Percentiles rank a stretch among this genome's conserved stretches.
phyloP scores from a whole-genome alignment of 2,329 filamentous ascomycete species.

The Didymella glomerata region DNA sequence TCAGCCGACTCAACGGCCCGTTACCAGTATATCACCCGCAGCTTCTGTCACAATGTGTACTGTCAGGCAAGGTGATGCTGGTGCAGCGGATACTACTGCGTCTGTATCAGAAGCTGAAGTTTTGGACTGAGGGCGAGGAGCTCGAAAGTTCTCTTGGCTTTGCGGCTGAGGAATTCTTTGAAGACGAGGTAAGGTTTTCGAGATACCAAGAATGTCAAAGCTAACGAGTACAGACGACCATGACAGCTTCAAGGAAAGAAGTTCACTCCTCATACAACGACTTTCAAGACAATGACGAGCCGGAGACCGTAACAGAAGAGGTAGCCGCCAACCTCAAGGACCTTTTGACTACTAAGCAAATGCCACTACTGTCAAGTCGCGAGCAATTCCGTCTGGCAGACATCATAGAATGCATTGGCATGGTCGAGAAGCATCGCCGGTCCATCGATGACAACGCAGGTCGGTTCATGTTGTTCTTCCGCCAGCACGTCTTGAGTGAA shows the following conservation, averaged over 20 bases:
- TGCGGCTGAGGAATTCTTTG: constrained; percentile 58
- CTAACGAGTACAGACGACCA: constrained; percentile 41
- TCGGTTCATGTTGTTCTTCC: constrained; percentile 86
- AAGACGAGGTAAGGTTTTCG: constrained; percentile 50
- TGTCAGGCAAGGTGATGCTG: constrained; percentile 76
- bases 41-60: constrained; percentile 84
- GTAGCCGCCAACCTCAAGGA: constrained; percentile 76
- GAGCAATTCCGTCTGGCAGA: constrained; percentile 87
- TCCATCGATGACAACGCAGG: constrained; percentile 92
- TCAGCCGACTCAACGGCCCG: constrained; percentile 84
- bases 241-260: constrained; percentile 57
- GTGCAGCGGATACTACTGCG: constrained; percentile 77
- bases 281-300: constrained; percentile 64
- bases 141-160: constrained; percentile 79
- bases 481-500: constrained; percentile 76
- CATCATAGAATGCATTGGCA: constrained; percentile 82
- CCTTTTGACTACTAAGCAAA: constrained; percentile 74
- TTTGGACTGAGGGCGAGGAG: constrained; percentile 79
- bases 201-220: accelerated
- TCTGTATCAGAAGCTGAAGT: constrained; percentile 80
- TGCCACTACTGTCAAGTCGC: constrained; percentile 81
- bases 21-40: constrained; percentile 92
- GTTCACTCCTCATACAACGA: constrained; percentile 62
- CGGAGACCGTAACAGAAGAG: constrained; percentile 74
- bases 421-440: constrained; percentile 84